phyloP scores from a whole-genome alignment of 495 filamentous ascomycete genomes.

The Ascobolus immersus region DNA sequence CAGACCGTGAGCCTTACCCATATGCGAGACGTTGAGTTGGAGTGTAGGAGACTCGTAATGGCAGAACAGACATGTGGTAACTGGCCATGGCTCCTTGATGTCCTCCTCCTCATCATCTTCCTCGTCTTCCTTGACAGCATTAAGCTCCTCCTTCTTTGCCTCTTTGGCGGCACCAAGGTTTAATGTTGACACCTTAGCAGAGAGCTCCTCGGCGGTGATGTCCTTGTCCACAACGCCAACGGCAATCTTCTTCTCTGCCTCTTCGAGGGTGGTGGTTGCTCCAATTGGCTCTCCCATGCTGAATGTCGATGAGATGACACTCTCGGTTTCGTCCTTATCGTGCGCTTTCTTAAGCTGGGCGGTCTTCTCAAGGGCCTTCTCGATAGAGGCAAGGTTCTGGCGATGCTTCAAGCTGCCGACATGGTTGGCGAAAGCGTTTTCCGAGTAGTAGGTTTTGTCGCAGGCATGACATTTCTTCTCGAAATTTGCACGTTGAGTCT shows the following conservation, averaged over 20 bases:
- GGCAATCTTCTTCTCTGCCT: conserved; percentile 48
- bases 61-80: conserved; percentile 73
- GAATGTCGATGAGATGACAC: conserved; percentile 72
- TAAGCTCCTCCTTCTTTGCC: conserved; percentile 5
- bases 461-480: conserved; percentile 61
- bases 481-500: conserved; percentile 70
- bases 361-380: conserved; percentile 6
- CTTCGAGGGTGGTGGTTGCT: conserved; percentile 23
- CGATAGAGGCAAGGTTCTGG: conserved; percentile 30
- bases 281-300: conserved; percentile 61
- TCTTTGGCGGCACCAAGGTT: conserved; percentile 8
- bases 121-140: too few species aligned
- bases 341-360: conserved; percentile 16
- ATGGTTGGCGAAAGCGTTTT: conserved; percentile 88
- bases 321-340: conserved; percentile 46
- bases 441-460: conserved; percentile 80
- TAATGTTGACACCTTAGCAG: conserved; percentile 26
- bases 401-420: conserved; percentile 76
- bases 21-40: conserved; percentile 53
- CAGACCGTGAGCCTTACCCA: conserved; percentile 81
- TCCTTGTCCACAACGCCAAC: conserved; percentile 57
- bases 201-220: conserved; percentile 29
- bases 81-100: conserved; percentile 17
- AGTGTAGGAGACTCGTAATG: conserved; percentile 49
- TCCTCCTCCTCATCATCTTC: conserved; percentile 11